These are phyloP conservation scores for Cardamine resedifolia DNA, from an alignment of 345 rosid species.

Conservation along the genomic window DNA sequence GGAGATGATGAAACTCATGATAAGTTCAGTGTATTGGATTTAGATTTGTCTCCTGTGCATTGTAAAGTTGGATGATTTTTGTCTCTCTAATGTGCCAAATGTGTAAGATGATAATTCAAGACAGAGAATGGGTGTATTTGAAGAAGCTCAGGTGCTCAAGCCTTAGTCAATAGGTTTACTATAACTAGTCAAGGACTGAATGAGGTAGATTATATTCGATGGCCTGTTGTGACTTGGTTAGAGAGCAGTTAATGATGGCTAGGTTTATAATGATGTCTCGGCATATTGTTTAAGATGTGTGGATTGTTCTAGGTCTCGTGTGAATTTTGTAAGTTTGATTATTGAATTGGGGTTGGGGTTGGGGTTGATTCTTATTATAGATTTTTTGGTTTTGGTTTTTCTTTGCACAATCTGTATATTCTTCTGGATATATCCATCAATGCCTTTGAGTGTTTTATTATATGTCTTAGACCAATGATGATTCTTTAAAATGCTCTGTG, in stretches of 20 bases:
- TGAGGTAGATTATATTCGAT: neutral
- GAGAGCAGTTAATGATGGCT: neutral
- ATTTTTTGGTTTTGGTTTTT: neutral
- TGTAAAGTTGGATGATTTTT: neutral
- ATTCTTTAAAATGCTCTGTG: neutral
- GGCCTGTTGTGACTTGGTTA: slow-evolving; percentile 10
- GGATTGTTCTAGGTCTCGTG: neutral
- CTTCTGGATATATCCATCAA: neutral
- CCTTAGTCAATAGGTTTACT: neutral
- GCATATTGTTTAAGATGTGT: neutral
- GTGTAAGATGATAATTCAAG: neutral
- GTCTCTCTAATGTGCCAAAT: neutral
- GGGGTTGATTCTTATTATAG: slow-evolving; percentile 27
- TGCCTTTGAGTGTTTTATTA: slow-evolving; percentile 3
- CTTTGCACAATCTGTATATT: slow-evolving; percentile 29
- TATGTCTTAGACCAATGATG: neutral
- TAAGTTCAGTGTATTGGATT: neutral
- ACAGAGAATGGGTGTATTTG: neutral
- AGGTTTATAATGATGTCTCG: neutral
- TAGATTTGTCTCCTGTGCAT: neutral
- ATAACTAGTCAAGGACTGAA: neutral
- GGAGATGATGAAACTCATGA: neutral
- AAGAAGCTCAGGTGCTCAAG: neutral
- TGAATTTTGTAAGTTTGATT: slow-evolving; percentile 20
- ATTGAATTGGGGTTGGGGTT: slow-evolving; percentile 6